These are phyloP conservation scores for Penicillium sp. DNA, from an alignment of 2,329 filamentous ascomycete genomes.

Conservation along the genomic window DNA sequence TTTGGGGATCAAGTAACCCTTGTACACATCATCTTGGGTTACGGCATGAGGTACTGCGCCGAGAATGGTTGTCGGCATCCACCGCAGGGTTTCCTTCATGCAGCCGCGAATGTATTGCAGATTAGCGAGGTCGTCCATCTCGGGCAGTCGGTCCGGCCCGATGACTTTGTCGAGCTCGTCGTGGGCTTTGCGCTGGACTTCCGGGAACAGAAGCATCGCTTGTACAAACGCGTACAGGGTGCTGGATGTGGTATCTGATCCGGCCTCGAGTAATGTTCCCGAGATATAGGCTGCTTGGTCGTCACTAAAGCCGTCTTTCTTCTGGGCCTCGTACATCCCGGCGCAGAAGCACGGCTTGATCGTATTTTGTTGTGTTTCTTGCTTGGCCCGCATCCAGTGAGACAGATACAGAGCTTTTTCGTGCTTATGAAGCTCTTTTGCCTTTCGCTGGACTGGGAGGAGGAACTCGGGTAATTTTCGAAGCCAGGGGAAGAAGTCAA, in stretches of 20 bases:
- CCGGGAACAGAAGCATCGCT: slow-evolving; percentile 46
- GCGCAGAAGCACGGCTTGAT: slow-evolving; percentile 29
- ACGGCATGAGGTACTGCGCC: slow-evolving; percentile 46
- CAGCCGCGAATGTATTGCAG: slow-evolving; percentile 34
- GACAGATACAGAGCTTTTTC: slow-evolving; percentile 43
- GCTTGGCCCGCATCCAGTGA: slow-evolving; percentile 42
- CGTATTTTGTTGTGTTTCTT: slow-evolving; percentile 26
- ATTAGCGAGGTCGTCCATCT: slow-evolving; percentile 27
- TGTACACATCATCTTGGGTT: slow-evolving; percentile 47
- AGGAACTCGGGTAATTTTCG: slow-evolving; percentile 43
- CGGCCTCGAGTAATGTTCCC: slow-evolving; percentile 39
- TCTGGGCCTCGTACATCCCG: slow-evolving; percentile 28
- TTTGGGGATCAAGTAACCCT: slow-evolving; percentile 47
- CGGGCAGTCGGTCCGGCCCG: slow-evolving; percentile 28
- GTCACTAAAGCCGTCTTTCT: slow-evolving; percentile 30
- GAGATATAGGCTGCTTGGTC: slow-evolving; percentile 31
- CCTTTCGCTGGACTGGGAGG: slow-evolving; percentile 36
- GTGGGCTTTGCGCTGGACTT: slow-evolving; percentile 41
- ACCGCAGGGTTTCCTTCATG: slow-evolving; percentile 36
- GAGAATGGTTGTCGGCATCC: slow-evolving; percentile 43
- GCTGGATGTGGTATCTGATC: slow-evolving; percentile 49
- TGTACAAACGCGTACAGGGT: slow-evolving; percentile 48
- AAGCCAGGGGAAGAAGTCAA: slow-evolving; percentile 47
- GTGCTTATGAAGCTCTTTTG: slow-evolving; percentile 40
- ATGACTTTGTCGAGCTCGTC: slow-evolving; percentile 33